Base-by-base conservation (phyloP, 192 early-diverging fungal species). In the Dissophora globulifera region DNA sequence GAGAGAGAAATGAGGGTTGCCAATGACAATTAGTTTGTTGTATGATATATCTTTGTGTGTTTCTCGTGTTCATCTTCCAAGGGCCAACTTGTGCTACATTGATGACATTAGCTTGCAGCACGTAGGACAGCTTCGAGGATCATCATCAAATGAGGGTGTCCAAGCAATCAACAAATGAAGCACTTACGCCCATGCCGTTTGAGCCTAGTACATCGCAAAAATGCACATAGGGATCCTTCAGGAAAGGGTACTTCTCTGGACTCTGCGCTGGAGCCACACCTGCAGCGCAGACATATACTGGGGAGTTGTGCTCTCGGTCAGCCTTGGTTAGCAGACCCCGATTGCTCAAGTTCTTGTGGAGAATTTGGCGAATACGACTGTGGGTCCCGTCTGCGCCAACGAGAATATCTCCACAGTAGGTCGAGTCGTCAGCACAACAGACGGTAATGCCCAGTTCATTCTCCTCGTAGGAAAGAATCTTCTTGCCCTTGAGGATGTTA, bases 301-400 rank as follows among this genome's bases (percentile, higher is more conserved):
- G 50, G 19, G 8, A 30, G 27, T 16, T 4, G 8, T 15, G 30
- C 4, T 64, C 29, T 13, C 12, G 16, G 25, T 64, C 50, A 0
- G 25, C 5, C 25, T 54, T 64, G 3, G 62, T 17, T 3, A 64
- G 25, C 40, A 64, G 16, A 15, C 50, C 50, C 19, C 32, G 50
- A 17, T 35, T 31, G 26, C 9, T n/a, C 16, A 76, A 25, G 5
- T 53, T 33, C 13, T 48, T 51, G 29, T 67, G 47, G 23, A 76
- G 27, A 4, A 19, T 54, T 25, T 81, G 60, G 0, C 79, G 65
- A 8, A 81, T 35, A 12, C 46, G 38, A 61, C 66, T 69, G 27
- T 75, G 63, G 12, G 66, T 59, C 4, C 79, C 79, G 51, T 81
- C 79, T 48, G 70, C 70, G 10, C 79, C 79, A 27, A 81, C 60